Evolutionary conservation across 345 rosid genomes (phyloP).

Genomic region (Populus simonii): DNA sequence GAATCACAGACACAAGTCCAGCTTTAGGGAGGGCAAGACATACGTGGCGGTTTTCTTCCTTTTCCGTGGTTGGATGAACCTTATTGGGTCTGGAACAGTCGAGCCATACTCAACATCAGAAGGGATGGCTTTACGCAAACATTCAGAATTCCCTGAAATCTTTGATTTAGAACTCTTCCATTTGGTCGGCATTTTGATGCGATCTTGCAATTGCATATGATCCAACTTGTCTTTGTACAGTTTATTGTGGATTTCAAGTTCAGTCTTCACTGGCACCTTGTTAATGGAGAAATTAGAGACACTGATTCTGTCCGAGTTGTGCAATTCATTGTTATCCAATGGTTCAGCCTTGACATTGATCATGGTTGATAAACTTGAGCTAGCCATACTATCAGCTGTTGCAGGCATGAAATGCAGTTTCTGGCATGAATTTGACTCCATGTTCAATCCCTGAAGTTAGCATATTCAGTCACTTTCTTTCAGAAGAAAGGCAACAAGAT

Average conservation of each 20-base stretch:
- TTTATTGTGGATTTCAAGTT: conserved; percentile 31
- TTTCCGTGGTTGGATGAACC: conserved; percentile 41
- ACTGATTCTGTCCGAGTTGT: conserved; percentile 13
- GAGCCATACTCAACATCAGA: conserved; percentile 24
- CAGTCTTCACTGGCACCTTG: conserved; percentile 36
- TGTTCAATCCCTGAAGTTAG: conserved; percentile 23
- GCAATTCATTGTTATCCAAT: conserved; percentile 29
- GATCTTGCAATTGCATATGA: conserved; percentile 57
- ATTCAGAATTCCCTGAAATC: conserved; percentile 24
- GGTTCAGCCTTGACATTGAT: conserved; percentile 51
- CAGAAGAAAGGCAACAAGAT: neutral
- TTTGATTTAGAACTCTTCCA: conserved; percentile 29
- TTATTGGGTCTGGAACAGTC: conserved; percentile 32
- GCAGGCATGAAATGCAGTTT: conserved; percentile 26
- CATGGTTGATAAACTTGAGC: conserved; percentile 19
- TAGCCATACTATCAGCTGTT: conserved; percentile 12
- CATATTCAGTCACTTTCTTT: conserved; percentile 13
- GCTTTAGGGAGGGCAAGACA: neutral
- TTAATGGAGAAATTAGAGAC: conserved; percentile 12
- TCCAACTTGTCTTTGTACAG: conserved; percentile 46
- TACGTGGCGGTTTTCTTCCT: conserved; percentile 89
- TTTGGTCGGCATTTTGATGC: conserved; percentile 43
- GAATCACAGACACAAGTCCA: neutral
- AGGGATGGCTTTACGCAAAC: conserved; percentile 19
- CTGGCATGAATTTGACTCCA: conserved; percentile 18